A percentile compares a stretch with the other conserved stretches of the same genome.
Conservation (phyloP, 1,284 basidiomycete genomes). For the Trametes sp. region DNA sequence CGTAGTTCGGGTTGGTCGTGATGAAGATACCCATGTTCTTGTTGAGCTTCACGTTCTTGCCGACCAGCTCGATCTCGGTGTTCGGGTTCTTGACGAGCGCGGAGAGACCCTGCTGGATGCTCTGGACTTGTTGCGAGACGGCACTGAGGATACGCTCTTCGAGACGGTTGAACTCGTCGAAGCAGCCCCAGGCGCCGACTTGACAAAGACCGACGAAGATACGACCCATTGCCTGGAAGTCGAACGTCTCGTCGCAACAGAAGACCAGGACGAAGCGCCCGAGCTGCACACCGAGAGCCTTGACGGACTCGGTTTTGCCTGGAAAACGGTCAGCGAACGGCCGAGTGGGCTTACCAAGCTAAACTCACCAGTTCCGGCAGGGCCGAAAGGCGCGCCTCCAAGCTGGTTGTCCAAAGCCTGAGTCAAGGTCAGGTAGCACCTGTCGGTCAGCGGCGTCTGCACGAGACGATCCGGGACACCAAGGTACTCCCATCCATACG, state of each 20-base stretch:
- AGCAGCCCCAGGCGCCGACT: conserved; percentile 99
- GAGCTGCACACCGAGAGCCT: conserved; percentile 96
- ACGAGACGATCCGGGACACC: conserved; percentile 97
- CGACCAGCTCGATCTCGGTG: conserved; percentile 94
- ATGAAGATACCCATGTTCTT: conserved; percentile 97
- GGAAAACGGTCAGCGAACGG: conserved; percentile 9
- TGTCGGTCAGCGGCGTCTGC: conserved; percentile 98
- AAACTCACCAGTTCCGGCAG: conserved; percentile 89
- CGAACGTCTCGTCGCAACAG: conserved; percentile 99
- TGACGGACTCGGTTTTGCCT: conserved; percentile 99
- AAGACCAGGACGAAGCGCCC: conserved; percentile 98
- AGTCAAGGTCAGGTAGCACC: conserved; percentile 95
- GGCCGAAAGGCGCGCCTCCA: conserved; percentile 97
- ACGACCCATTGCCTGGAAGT: conserved; percentile 99
- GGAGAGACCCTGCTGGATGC: conserved; percentile 95
- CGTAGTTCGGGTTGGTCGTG: conserved; percentile 98
- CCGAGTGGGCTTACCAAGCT: not conserved
- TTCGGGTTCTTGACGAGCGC: conserved; percentile 83
- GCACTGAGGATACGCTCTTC: conserved; percentile 98
- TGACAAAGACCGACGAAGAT: conserved; percentile 99
- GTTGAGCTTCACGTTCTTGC: conserved; percentile 93
- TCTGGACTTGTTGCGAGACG: conserved; percentile 99
- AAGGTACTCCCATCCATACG: conserved; percentile 99
- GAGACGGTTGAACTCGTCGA: conserved; percentile 97
- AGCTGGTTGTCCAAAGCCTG: conserved; percentile 95